A percentile compares a stretch with the other conserved stretches of the same genome.
Conservation (phyloP, 148 eudicot species). For the Camellia japonica region DNA sequence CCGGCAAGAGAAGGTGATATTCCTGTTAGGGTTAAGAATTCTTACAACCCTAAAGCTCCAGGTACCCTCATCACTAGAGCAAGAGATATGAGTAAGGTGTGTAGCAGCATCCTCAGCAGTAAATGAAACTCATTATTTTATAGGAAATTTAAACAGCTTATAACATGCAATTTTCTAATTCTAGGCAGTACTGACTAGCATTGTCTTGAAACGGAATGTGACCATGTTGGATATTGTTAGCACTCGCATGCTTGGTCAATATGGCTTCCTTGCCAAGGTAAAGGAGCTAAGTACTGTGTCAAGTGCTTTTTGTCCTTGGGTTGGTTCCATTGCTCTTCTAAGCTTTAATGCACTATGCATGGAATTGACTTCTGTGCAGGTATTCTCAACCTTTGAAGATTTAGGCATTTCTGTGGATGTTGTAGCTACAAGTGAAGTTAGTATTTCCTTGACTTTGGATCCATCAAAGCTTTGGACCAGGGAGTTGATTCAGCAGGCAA, state of each 20-base stretch:
- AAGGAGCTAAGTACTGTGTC: neutral
- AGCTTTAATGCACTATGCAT: slow-evolving; percentile 4
- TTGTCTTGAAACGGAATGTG: slow-evolving; percentile 89
- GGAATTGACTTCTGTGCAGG: slow-evolving; percentile 40
- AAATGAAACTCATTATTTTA: neutral
- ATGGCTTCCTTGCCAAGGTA: slow-evolving; percentile 96
- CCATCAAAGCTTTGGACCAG: slow-evolving; percentile 99
- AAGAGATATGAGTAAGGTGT: slow-evolving; percentile 88
- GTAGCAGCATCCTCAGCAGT: slow-evolving; percentile 16
- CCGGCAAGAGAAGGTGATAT: slow-evolving; percentile 92
- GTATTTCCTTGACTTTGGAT: slow-evolving; percentile 91
- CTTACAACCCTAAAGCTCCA: slow-evolving; percentile 94
- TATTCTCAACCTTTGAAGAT: slow-evolving; percentile 87
- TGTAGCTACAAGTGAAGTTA: slow-evolving; percentile 98
- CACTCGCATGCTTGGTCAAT: slow-evolving; percentile 97
- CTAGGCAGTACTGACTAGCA: slow-evolving; percentile 94
- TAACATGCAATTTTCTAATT: slow-evolving; percentile 10
- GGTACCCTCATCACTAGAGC: slow-evolving; percentile 78
- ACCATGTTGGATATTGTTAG: slow-evolving; percentile 98
- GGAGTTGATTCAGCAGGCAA: slow-evolving; percentile 97
- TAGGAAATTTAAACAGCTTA: neutral
- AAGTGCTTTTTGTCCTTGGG: slow-evolving; percentile 3
- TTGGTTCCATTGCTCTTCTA: neutral
- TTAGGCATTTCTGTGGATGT: slow-evolving; percentile 97
- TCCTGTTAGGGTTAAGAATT: slow-evolving; percentile 96